Evolutionary conservation across 371 early-diverging fungal species (phyloP).

Genomic region (Mortierella sp.): DNA sequence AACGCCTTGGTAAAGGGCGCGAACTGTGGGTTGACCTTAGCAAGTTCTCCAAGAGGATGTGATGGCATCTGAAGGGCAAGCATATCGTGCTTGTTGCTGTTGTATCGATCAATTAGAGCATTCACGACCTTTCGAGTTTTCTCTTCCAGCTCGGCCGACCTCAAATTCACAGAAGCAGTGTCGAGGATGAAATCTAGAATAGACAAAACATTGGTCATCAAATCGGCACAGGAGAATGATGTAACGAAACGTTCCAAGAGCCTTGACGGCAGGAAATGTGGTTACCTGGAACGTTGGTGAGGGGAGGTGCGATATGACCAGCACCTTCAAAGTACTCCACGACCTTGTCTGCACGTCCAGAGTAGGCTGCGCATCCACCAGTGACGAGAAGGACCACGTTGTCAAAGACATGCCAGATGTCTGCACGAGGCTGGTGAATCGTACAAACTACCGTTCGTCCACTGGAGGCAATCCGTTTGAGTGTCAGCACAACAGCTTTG

Average conservation of each 20-base stretch:
- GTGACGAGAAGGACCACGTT: conserved; percentile 47
- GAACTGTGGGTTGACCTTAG: conserved; percentile 40
- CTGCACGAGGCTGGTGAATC: conserved; percentile 50
- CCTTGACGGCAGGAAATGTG: not conserved
- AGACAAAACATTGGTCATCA: not conserved
- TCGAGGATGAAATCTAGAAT: conserved; percentile 45
- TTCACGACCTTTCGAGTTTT: conserved; percentile 29
- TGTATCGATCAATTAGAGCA: conserved; percentile 29
- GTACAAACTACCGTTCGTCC: conserved; percentile 51
- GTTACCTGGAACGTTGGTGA: conserved; percentile 51
- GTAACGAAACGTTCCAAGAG: no score
- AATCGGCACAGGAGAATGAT: no score
- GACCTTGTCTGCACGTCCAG: conserved; percentile 51
- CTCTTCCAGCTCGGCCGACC: conserved; percentile 32
- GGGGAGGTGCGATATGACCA: conserved; percentile 36
- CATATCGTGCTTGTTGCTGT: conserved; percentile 29
- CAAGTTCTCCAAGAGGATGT: conserved; percentile 17
- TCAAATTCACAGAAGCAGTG: conserved; percentile 42
- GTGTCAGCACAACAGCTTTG: conserved; percentile 38
- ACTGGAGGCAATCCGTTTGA: conserved; percentile 48
- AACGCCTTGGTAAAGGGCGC: conserved; percentile 31
- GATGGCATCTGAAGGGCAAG: conserved; percentile 27
- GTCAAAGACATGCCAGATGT: conserved; percentile 54
- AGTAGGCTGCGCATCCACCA: conserved; percentile 45
- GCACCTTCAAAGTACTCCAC: conserved; percentile 52